Evolutionary conservation across 495 filamentous ascomycete species (phyloP).

Genomic region (Xeromyces bisporus): DNA sequence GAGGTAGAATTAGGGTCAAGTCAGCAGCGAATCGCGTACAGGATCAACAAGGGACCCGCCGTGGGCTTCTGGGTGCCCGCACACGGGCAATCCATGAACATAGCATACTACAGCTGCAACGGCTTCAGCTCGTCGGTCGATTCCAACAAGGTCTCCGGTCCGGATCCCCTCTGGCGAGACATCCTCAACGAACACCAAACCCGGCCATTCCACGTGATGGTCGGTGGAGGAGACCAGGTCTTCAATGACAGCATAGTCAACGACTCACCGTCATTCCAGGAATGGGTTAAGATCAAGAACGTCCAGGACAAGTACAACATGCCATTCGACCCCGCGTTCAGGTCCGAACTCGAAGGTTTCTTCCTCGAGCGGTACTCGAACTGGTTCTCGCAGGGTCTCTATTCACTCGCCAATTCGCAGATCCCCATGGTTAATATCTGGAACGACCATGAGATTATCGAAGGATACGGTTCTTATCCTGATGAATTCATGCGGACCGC

Average conservation of each 20-base stretch:
- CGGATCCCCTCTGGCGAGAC: conserved; percentile 93
- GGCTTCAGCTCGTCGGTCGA: conserved; percentile 77
- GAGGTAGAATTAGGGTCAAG: conserved; percentile 67
- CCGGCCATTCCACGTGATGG: conserved; percentile 93
- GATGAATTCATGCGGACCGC: conserved; percentile 82
- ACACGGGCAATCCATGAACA: conserved; percentile 77
- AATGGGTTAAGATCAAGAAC: conserved; percentile 74
- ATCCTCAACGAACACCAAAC: conserved; percentile 85
- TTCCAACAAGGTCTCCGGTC: conserved; percentile 62
- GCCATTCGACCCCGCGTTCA: conserved; percentile 58
- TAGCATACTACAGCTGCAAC: conserved; percentile 97
- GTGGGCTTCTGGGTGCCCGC: conserved; percentile 92
- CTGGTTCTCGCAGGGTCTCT: conserved; percentile 94
- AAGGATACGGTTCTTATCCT: conserved; percentile 88
- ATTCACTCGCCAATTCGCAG: conserved; percentile 78
- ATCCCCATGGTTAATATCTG: conserved; percentile 98
- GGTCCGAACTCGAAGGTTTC: conserved; percentile 68
- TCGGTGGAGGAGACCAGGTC: conserved; percentile 92
- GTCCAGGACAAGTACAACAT: conserved; percentile 57
- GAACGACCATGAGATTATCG: conserved; percentile 96
- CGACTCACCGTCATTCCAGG: conserved; percentile 54
- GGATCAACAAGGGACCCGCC: conserved; percentile 82
- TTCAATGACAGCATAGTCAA: conserved; percentile 77
- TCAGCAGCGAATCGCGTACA: conserved; percentile 79
- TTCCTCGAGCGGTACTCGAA: conserved; percentile 71